Conservation (phyloP, 2,329 filamentous ascomycete species). For the Monosporascus sp. region DNA sequence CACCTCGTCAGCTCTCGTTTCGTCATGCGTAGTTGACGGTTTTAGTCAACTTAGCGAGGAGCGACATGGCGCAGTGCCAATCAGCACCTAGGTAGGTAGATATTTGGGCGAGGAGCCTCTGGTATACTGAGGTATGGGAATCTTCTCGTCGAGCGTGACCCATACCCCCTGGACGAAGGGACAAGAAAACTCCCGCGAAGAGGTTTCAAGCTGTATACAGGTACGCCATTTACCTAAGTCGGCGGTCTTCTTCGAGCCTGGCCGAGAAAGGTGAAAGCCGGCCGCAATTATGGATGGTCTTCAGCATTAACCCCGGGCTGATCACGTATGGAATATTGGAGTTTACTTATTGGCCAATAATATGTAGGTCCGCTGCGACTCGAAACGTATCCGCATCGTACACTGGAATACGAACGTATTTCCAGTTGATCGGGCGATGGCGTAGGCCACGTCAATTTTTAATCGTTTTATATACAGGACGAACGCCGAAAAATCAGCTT, state of each 20-base stretch:
- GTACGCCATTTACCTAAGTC: conserved; percentile 8
- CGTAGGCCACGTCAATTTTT: not conserved
- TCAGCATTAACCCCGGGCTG: not conserved
- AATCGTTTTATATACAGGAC: not conserved
- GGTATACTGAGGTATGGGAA: conserved; percentile 51
- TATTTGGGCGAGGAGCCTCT: conserved; percentile 22
- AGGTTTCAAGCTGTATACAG: too few relatives aligned
- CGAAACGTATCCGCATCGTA: too few relatives aligned
- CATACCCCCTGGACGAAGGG: conserved; percentile 48
- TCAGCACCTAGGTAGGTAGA: not conserved
- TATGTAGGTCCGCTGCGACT: too few relatives aligned
- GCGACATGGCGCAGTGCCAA: not conserved
- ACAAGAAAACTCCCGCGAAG: not conserved
- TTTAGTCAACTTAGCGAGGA: too few relatives aligned
- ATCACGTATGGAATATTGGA: too few relatives aligned
- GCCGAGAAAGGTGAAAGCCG: conserved; percentile 22
- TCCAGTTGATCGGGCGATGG: too few relatives aligned
- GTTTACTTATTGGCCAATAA: too few relatives aligned
- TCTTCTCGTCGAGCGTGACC: conserved; percentile 54
- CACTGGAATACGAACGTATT: too few relatives aligned
- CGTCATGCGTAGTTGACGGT: too few relatives aligned
- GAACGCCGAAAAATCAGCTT: not conserved
- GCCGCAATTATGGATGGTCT: conserved; percentile 2
- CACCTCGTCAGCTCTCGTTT: conserved; percentile 39
- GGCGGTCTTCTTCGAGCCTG: conserved; percentile 19